phyloP scores from a whole-genome alignment of 2,329 filamentous ascomycete species.

The Alternaria longipes region DNA sequence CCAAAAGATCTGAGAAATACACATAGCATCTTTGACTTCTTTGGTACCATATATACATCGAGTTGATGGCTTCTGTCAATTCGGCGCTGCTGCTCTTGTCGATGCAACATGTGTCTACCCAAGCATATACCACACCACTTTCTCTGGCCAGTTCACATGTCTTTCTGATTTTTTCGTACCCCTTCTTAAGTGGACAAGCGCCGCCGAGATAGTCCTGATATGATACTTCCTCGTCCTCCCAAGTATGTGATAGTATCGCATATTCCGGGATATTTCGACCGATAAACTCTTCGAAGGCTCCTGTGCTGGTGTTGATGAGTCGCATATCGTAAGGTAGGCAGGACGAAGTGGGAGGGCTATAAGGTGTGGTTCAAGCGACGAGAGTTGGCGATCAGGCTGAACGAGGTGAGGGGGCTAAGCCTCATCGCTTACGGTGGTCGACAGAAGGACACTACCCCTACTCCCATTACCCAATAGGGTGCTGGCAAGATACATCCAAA shows the following conservation, averaged over 20 bases:
- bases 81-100: slow-evolving; percentile 5
- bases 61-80: slow-evolving; percentile 24
- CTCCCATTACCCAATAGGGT: too few relatives aligned
- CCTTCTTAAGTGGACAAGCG: not conserved
- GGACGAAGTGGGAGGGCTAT: too few relatives aligned
- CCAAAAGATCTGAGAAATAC: not conserved
- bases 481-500: too few relatives aligned
- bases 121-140: not conserved
- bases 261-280: not conserved
- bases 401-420: not conserved
- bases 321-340: not conserved
- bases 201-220: slow-evolving; percentile 1
- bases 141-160: not conserved
- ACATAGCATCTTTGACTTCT: slow-evolving; percentile 15
- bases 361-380: too few relatives aligned
- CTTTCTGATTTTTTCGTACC: not conserved
- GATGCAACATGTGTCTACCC: not conserved
- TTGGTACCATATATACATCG: slow-evolving; percentile 23
- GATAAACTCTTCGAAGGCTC: slow-evolving; percentile 1
- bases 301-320: slow-evolving; percentile 1
- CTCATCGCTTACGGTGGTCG: too few relatives aligned
- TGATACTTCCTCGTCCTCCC: not conserved
- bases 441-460: rapidly evolving
- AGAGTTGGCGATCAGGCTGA: not conserved
- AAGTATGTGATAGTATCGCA: not conserved